Evolutionary conservation across 805 yeast genomes (phyloP), one percentile per base, ranked within the genome.

Genomic region (Ogataea polymorpha): DNA sequence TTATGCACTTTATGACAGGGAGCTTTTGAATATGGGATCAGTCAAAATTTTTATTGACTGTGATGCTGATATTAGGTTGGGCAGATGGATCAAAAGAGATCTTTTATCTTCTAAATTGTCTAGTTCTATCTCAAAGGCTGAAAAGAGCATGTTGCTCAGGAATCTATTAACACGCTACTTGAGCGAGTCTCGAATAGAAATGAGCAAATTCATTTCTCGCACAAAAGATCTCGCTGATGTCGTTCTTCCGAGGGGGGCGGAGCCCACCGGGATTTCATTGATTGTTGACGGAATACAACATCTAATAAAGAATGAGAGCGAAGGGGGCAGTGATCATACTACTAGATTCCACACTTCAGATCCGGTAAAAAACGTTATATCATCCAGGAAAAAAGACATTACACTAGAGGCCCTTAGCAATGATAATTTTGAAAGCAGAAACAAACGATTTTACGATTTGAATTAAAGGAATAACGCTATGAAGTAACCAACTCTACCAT

Each of bases 1-100:
- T 14, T 90, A 90, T 56, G 91, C 96, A 0, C 67, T 90, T 17
- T 84, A 78, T 55, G 82, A 86, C 57, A 63, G 66, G 32, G 67
- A 66, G 14, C 60, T 90, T 9, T 63, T 85, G 25, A 66, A 66
- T 9, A 46, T 73, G 54, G 80, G 90, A 0, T 69, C 77, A 1
- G 67, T 89, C 49, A 82, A 79, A 55, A 77, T 90, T 2, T 90
- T 82, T 52, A 71, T 90, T 12, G 93, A 86, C 50, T 75, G 88
- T 46, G 97, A 90, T 61, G 79, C 91, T 1, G 98, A 90, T 60
- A 79, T 84, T 5, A 66, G 96, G 40, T 66, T 90, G 29, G 80
- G 87, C n/a, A 74, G 95, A 49, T 79, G 93, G 84, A 82, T 86
- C 34, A 66, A 70, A 40, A 49, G 65, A 34, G 67, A 61, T 23